A percentile compares a stretch with the other conserved stretches of the same genome.
Conservation (phyloP, 257 asterid species). For the Nemophila menziesii region DNA sequence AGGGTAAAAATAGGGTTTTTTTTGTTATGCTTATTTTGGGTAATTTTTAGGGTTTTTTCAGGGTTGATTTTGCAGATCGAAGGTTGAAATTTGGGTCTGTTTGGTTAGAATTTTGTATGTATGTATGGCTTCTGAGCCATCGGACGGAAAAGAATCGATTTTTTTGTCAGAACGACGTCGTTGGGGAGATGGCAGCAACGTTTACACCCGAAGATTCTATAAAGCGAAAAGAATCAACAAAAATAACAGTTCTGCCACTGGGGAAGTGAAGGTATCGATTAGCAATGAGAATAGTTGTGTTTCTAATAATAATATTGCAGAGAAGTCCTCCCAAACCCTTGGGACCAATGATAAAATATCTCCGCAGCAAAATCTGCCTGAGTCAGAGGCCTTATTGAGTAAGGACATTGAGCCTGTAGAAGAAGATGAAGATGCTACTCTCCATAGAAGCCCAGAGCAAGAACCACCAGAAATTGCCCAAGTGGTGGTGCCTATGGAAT, state of each 20-base stretch:
- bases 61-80: conserved; percentile 6
- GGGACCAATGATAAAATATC: conserved; percentile 8
- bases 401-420: not conserved
- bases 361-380: conserved; percentile 3
- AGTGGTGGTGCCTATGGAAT: not conserved
- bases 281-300: not conserved
- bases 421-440: not conserved
- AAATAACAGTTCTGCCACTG: conserved; percentile 12
- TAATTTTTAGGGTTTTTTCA: conserved; percentile 5
- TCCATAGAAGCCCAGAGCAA: not conserved
- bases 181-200: conserved; percentile 18
- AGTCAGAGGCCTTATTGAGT: not conserved
- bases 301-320: not conserved
- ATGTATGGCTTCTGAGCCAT: conserved; percentile 36
- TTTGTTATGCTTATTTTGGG: not conserved
- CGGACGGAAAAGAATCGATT: conserved; percentile 13
- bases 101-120: conserved; percentile 8
- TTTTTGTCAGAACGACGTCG: conserved; percentile 15
- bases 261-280: not conserved
- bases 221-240: conserved; percentile 9
- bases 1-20: conserved; percentile 3
- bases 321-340: conserved; percentile 10
- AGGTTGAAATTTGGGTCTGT: conserved; percentile 20
- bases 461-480: not conserved
- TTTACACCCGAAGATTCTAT: conserved; percentile 22